Evolutionary conservation across 2,329 filamentous ascomycete genomes (phyloP).

Genomic region (Plenodomus lindquistii): DNA sequence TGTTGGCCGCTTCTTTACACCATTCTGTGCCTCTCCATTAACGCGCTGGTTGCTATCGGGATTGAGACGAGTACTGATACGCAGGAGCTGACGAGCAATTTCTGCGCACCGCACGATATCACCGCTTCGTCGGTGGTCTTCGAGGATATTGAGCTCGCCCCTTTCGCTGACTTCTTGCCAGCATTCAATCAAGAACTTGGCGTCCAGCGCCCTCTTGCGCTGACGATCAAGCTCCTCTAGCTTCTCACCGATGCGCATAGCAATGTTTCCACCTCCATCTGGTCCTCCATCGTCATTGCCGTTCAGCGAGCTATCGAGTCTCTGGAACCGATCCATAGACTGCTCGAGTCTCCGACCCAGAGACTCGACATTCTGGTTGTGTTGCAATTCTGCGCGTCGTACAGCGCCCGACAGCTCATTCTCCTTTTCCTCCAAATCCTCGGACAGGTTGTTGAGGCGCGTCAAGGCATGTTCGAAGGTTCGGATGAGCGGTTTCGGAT

Average conservation of each 20-base stretch:
- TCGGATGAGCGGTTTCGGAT: constrained; percentile 94
- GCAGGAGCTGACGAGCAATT: constrained; percentile 89
- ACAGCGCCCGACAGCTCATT: constrained; percentile 90
- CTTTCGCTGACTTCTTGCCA: constrained; percentile 94
- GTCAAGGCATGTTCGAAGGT: constrained; percentile 82
- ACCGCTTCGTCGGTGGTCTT: constrained; percentile 83
- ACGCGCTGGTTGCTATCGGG: constrained; percentile 61
- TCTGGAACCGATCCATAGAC: constrained; percentile 89
- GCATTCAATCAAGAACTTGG: constrained; percentile 92
- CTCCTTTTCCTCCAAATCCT: constrained; percentile 86
- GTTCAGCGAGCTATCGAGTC: constrained; percentile 81
- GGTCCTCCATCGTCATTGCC: constrained; percentile 59
- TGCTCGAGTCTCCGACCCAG: constrained; percentile 88
- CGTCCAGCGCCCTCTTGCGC: constrained; percentile 84
- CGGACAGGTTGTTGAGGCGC: constrained; percentile 70
- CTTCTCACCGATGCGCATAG: constrained; percentile 91
- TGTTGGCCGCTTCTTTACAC: constrained; percentile 41
- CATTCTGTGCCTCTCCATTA: constrained; percentile 54
- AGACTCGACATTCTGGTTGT: constrained; percentile 87
- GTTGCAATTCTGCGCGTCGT: constrained; percentile 85
- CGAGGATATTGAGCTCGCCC: constrained; percentile 81
- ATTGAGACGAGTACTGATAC: constrained; percentile 91
- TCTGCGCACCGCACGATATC: constrained; percentile 93
- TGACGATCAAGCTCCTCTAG: constrained; percentile 95
- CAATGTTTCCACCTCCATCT: constrained; percentile 76